Percentiles rank a stretch among this genome's conserved stretches.
These are phyloP conservation scores for Platismatia glauca DNA, from an alignment of 495 filamentous ascomycete genomes.

Conservation along the genomic window DNA sequence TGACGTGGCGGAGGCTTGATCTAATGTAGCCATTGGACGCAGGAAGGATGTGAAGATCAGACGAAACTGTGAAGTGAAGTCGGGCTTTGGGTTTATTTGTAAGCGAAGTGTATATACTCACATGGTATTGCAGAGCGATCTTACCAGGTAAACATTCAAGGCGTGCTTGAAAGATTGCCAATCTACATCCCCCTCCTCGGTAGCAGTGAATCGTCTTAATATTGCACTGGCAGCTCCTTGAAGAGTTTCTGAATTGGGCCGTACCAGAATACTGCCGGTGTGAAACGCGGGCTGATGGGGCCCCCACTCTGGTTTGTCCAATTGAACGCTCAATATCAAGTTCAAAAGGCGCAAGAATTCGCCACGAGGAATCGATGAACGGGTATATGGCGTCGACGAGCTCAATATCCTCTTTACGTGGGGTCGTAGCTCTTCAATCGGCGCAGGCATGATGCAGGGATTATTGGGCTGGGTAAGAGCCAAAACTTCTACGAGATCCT, in stretches of 20 bases:
- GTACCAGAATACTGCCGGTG: background rate
- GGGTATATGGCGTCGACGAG: background rate
- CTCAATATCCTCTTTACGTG: background rate
- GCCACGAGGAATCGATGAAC: background rate
- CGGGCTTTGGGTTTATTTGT: background rate
- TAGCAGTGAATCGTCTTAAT: background rate
- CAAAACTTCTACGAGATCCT: background rate
- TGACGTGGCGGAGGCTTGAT: background rate
- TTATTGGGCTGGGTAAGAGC: background rate
- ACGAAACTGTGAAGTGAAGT: background rate
- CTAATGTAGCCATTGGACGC: background rate
- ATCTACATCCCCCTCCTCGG: background rate
- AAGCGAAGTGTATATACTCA: background rate
- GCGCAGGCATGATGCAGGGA: background rate
- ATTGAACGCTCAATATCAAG: background rate
- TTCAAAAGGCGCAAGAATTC: background rate
- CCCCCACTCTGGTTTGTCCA: background rate
- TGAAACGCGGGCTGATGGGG: background rate
- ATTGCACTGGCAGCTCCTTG: background rate
- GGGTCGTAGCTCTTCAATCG: background rate
- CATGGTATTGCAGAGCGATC: background rate
- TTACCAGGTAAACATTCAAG: background rate
- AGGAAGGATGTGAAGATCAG: background rate
- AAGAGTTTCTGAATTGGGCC: background rate
- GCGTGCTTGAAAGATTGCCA: background rate